These are phyloP conservation scores for Penicillium bialowiezense DNA, from an alignment of 495 filamentous ascomycete genomes.

Conservation along the genomic window DNA sequence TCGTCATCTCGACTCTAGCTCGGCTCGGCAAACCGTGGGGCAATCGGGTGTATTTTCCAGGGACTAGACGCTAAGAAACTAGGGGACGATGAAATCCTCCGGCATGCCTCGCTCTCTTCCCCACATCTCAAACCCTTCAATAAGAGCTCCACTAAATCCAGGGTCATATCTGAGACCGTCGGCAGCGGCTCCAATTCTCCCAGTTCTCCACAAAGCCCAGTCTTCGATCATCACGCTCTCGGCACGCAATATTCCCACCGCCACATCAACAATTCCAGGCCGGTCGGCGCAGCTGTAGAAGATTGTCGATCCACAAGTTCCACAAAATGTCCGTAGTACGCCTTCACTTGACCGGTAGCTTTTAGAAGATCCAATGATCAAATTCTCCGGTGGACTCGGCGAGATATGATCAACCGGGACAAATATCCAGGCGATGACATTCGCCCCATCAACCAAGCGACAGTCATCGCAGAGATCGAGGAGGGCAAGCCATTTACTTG, in stretches of 20 bases:
- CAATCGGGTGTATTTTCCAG: not conserved
- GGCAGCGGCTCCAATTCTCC: slow-evolving; percentile 21
- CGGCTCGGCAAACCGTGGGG: not conserved
- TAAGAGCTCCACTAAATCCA: slow-evolving; percentile 26
- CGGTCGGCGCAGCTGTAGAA: slow-evolving; percentile 46
- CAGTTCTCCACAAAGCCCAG: slow-evolving; percentile 36
- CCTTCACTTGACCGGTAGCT: slow-evolving; percentile 42
- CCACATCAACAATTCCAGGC: slow-evolving; percentile 47
- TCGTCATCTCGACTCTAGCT: too few relatives aligned
- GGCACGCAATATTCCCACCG: slow-evolving; percentile 46
- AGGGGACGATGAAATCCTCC: slow-evolving; percentile 15
- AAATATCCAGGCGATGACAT: slow-evolving; percentile 48
- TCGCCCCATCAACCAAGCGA: slow-evolving; percentile 40
- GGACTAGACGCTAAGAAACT: too few relatives aligned
- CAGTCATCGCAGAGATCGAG: slow-evolving; percentile 53
- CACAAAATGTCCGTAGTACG: slow-evolving; percentile 51
- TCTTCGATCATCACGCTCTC: slow-evolving; percentile 50
- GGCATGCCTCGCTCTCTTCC: slow-evolving; percentile 11
- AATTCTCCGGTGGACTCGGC: slow-evolving; percentile 21
- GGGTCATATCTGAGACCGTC: slow-evolving; percentile 32
- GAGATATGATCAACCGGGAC: slow-evolving; percentile 23
- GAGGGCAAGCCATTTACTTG: slow-evolving; percentile 36
- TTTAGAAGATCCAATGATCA: slow-evolving; percentile 44
- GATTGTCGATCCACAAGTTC: slow-evolving; percentile 48
- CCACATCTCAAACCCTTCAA: slow-evolving; percentile 30